phyloP scores from a whole-genome alignment of 306 rosid genomes.

The Corylus heterophylla region DNA sequence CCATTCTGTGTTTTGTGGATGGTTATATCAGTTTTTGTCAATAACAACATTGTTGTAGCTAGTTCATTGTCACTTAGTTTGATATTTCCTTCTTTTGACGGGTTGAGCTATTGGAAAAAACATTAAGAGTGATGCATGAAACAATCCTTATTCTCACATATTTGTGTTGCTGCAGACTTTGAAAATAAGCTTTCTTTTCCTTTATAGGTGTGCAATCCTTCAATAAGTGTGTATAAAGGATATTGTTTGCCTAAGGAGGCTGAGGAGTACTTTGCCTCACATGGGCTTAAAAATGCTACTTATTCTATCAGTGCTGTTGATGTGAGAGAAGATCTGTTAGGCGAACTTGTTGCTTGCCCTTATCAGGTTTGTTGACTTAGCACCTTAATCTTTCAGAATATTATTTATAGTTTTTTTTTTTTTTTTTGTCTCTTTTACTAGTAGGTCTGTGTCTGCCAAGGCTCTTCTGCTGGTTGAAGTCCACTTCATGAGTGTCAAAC shows the following conservation, averaged over 20 bases:
- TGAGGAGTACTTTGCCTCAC: conserved; percentile 60
- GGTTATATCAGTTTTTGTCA: not conserved
- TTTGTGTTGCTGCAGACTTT: not conserved
- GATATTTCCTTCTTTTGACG: not conserved
- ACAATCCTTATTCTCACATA: not conserved
- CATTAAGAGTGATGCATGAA: not conserved
- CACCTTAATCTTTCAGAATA: not conserved
- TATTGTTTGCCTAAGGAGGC: conserved; percentile 57
- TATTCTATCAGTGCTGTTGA: conserved; percentile 61
- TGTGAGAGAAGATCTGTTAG: conserved; percentile 57
- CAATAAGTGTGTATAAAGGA: conserved; percentile 66
- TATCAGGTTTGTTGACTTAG: conserved; percentile 49
- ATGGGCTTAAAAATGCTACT: conserved; percentile 65
- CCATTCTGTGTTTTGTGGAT: not conserved
- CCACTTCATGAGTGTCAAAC: not conserved
- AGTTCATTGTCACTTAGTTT: not conserved
- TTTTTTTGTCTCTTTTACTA: not conserved
- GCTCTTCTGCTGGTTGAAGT: not conserved
- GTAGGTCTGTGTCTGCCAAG: not conserved
- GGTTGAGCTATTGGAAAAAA: not conserved
- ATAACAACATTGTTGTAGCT: not conserved
- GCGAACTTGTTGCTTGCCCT: conserved; percentile 62
- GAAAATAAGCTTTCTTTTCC: conserved; percentile 3
- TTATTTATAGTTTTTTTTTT: not conserved
- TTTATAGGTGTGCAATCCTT: conserved; percentile 50